These are phyloP conservation scores for Coprinopsis sp. DNA, from an alignment of 768 basidiomycete genomes.

Conservation along the genomic window DNA sequence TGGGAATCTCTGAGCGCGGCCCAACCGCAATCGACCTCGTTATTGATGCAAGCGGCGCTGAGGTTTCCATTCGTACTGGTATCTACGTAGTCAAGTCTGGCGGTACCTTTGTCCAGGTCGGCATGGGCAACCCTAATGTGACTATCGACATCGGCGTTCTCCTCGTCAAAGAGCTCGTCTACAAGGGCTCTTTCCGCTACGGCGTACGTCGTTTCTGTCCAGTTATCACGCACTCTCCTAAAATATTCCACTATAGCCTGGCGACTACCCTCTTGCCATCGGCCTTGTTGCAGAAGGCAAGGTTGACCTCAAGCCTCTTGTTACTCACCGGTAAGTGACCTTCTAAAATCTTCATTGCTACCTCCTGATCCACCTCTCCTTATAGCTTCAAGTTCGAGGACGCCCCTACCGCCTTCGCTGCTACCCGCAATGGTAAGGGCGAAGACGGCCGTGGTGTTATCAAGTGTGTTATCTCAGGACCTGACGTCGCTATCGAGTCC, in stretches of 20 bases:
- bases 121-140: slow-evolving; percentile 79
- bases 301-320: slow-evolving; percentile 82
- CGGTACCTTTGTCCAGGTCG: slow-evolving; percentile 77
- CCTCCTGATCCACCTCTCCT: slow-evolving; percentile 5
- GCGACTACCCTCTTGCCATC: slow-evolving; percentile 83
- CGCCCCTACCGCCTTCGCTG: slow-evolving; percentile 75
- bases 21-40: slow-evolving; percentile 74
- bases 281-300: slow-evolving; percentile 76
- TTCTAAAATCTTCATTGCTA: background rate
- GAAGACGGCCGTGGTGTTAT: slow-evolving; percentile 85
- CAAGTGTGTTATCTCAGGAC: slow-evolving; percentile 85
- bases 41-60: slow-evolving; percentile 89
- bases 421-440: slow-evolving; percentile 75
- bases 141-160: slow-evolving; percentile 67
- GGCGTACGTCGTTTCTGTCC: slow-evolving; percentile 43
- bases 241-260: slow-evolving; percentile 46
- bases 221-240: slow-evolving; percentile 2
- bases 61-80: slow-evolving; percentile 86
- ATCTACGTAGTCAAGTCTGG: slow-evolving; percentile 71
- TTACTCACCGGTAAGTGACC: slow-evolving; percentile 69
- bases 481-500: slow-evolving; percentile 35
- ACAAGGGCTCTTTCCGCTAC: slow-evolving; percentile 93
- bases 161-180: slow-evolving; percentile 70
- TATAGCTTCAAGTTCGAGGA: slow-evolving; percentile 70
- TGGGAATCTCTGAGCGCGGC: slow-evolving; percentile 72